Conservation (phyloP, 2,329 filamentous ascomycete species). For the Chrysosporium keratinophilum region DNA sequence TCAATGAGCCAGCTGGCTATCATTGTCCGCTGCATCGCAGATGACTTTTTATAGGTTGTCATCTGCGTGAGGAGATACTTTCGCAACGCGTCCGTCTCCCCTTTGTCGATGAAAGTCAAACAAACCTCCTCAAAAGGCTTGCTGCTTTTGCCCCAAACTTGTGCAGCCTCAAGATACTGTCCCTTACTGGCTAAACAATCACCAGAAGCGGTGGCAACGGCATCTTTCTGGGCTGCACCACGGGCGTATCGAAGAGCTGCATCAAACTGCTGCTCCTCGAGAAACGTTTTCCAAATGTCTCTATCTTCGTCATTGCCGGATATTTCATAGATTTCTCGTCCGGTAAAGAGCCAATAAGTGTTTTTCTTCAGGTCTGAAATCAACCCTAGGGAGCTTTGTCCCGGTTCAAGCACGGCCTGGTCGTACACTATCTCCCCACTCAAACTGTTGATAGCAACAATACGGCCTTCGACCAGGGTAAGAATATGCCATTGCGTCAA, state of each 20-base stretch:
- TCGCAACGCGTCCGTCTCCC: constrained; percentile 78
- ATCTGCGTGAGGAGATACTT: constrained; percentile 84
- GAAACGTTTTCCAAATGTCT: constrained; percentile 90
- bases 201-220: constrained; percentile 81
- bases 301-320: constrained; percentile 81
- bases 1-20: constrained; percentile 91
- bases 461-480: constrained; percentile 66
- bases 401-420: constrained; percentile 70
- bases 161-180: constrained; percentile 73
- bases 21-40: constrained; percentile 89
- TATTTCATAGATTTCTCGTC: constrained; percentile 84
- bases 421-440: constrained; percentile 80
- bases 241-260: constrained; percentile 75
- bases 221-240: constrained; percentile 71
- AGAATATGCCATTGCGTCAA: constrained; percentile 92
- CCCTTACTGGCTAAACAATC: constrained; percentile 76
- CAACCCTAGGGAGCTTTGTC: constrained; percentile 70
- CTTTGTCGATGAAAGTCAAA: constrained; percentile 77
- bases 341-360: constrained; percentile 94
- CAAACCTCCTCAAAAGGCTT: constrained; percentile 97
- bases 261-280: constrained; percentile 78
- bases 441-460: constrained; percentile 77
- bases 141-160: constrained; percentile 86
- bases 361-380: constrained; percentile 87
- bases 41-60: constrained; percentile 66